Evolutionary conservation across 1,284 basidiomycete genomes (phyloP).

Genomic region (Sporisorium graminicola): DNA sequence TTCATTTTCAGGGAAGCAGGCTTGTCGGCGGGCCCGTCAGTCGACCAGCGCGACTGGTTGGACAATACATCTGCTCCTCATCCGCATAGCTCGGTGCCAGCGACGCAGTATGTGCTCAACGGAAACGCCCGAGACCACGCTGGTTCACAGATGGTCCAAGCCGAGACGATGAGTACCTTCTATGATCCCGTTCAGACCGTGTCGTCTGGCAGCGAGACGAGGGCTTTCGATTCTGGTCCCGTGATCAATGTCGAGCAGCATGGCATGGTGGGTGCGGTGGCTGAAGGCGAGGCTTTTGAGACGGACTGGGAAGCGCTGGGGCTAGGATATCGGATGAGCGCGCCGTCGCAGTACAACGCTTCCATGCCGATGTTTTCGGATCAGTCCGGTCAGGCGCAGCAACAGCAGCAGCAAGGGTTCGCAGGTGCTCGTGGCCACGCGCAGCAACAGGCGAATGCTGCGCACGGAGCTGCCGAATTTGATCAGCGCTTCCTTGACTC

Average conservation of each 20-base stretch:
- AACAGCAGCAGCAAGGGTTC: constrained; percentile 7
- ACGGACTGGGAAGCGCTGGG: constrained; percentile 51
- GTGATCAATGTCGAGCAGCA: constrained; percentile 1
- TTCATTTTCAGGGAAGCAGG: constrained; percentile 46
- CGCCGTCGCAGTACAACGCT: constrained; percentile 9
- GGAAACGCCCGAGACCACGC: constrained; percentile 8
- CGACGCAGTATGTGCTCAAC: constrained; percentile 1
- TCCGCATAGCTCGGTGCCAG: neutral
- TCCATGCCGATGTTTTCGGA: constrained; percentile 9
- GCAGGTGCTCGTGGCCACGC: neutral
- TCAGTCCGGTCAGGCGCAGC: neutral
- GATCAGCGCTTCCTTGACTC: constrained; percentile 47
- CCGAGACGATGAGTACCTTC: constrained; percentile 9
- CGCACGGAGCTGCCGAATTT: constrained; percentile 27
- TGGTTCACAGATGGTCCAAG: constrained; percentile 6
- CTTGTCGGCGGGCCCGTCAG: constrained; percentile 29
- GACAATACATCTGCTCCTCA: neutral
- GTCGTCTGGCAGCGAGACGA: constrained; percentile 3
- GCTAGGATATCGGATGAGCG: constrained; percentile 35
- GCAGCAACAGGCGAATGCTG: neutral
- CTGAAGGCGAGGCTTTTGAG: constrained; percentile 23
- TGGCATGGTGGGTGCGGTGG: neutral
- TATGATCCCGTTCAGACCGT: constrained; percentile 18
- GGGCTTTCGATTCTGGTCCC: neutral
- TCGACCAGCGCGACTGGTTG: constrained; percentile 30